Conservation (phyloP, 73 alveolate species). For the Blepharisma stoltei region DNA sequence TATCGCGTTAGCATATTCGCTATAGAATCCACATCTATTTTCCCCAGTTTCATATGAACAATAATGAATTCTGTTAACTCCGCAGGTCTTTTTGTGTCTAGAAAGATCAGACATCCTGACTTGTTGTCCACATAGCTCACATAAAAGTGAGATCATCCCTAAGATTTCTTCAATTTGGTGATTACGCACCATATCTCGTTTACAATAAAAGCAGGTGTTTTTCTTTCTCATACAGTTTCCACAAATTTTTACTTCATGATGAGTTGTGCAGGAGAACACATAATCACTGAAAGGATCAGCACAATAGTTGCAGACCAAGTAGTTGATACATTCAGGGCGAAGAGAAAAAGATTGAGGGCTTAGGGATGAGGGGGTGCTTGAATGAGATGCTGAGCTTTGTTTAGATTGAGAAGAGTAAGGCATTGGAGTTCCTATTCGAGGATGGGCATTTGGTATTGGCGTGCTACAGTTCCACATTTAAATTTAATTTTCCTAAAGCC, state of each 20-base stretch:
- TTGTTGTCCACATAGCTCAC: background rate
- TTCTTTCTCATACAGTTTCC: conserved; percentile 2
- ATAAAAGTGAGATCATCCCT: conserved; percentile 17
- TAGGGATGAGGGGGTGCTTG: background rate
- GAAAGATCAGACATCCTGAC: conserved; percentile 9
- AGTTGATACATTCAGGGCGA: conserved; percentile 11
- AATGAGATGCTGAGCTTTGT: too few species aligned
- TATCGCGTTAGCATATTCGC: background rate
- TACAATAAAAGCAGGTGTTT: conserved; percentile 11
- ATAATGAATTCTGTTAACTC: background rate
- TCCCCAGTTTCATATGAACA: conserved; percentile 22
- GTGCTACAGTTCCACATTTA: too few species aligned
- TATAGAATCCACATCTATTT: conserved; percentile 1
- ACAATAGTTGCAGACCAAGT: conserved; percentile 5
- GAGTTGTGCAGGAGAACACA: background rate
- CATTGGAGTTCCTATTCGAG: too few species aligned
- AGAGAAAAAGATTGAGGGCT: conserved; percentile 28
- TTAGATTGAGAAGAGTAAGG: too few species aligned
- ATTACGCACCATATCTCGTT: background rate
- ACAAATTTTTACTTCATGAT: conserved; percentile 18
- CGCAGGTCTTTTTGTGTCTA: background rate
- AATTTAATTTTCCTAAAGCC: too few species aligned
- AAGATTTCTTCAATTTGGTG: conserved; percentile 21
- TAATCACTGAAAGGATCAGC: conserved; percentile 20
- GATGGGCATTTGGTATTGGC: too few species aligned